These are phyloP conservation scores for Pichia norvegensis DNA, from an alignment of 1,139 yeast species.

Conservation along the genomic window DNA sequence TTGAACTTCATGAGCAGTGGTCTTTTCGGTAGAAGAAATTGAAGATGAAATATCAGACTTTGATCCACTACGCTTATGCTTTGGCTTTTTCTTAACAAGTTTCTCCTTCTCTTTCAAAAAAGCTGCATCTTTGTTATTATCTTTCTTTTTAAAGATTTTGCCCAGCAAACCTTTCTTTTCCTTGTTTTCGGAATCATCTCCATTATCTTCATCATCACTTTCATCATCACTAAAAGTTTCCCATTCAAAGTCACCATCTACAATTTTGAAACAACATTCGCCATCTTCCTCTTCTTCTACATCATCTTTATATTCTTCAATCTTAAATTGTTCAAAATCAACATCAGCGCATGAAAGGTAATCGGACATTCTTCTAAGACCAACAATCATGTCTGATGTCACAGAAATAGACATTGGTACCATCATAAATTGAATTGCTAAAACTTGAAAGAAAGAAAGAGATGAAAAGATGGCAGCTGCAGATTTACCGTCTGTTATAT, in stretches of 20 bases:
- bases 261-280: slow-evolving; percentile 26
- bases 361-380: slow-evolving; percentile 35
- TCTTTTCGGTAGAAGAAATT: neutral
- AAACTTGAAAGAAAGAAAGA: slow-evolving; percentile 61
- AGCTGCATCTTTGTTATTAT: neutral
- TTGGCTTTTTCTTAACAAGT: neutral
- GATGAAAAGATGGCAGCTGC: slow-evolving; percentile 79
- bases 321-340: slow-evolving; percentile 8
- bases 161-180: neutral
- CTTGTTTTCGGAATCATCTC: neutral
- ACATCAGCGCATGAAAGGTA: slow-evolving; percentile 26
- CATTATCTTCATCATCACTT: slow-evolving; percentile 9
- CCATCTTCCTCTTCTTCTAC: slow-evolving; percentile 18
- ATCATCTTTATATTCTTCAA: slow-evolving; percentile 10
- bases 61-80: neutral
- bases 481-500: slow-evolving; percentile 39
- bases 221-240: slow-evolving; percentile 31
- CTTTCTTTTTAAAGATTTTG: neutral
- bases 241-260: slow-evolving; percentile 39
- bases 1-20: slow-evolving; percentile 1
- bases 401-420: slow-evolving; percentile 54
- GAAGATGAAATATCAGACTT: neutral
- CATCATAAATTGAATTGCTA: slow-evolving; percentile 45
- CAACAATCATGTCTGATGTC: slow-evolving; percentile 42
- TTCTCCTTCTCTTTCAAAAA: neutral